phyloP scores from a whole-genome alignment of 1,284 basidiomycete genomes.

The Tausonia pullulans region DNA sequence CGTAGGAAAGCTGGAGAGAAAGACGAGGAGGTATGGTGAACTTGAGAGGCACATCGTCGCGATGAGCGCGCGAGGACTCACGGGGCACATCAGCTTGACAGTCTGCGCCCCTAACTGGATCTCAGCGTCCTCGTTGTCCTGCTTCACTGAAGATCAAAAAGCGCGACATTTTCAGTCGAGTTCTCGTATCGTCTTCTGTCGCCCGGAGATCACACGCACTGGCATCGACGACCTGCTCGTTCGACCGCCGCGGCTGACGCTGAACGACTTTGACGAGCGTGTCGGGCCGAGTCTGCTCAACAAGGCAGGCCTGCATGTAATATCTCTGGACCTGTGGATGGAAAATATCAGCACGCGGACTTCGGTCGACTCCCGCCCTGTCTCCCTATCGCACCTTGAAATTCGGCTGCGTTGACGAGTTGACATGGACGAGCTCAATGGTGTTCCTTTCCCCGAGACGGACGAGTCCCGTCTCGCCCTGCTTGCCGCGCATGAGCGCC shows the following conservation, averaged over 20 bases:
- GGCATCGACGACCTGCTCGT: slow-evolving; percentile 50
- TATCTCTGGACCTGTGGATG: slow-evolving; percentile 50
- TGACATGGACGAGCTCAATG: slow-evolving; percentile 80
- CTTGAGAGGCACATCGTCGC: too few relatives aligned
- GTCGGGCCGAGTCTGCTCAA: slow-evolving; percentile 57
- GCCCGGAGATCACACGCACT: slow-evolving; percentile 20
- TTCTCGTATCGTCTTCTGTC: too few relatives aligned
- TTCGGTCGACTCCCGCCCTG: neutral
- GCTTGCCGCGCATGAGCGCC: slow-evolving; percentile 52
- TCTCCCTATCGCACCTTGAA: slow-evolving; percentile 23
- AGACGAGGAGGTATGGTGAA: neutral
- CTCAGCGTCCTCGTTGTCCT: slow-evolving; percentile 57
- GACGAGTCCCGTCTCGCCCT: slow-evolving; percentile 29
- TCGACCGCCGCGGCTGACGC: slow-evolving; percentile 51
- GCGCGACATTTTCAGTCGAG: too few relatives aligned
- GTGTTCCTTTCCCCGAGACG: slow-evolving; percentile 48
- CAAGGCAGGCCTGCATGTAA: slow-evolving; percentile 69
- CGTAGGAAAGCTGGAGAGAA: slow-evolving; percentile 61
- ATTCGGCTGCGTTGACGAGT: slow-evolving; percentile 35
- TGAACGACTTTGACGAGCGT: slow-evolving; percentile 56
- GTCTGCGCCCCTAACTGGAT: slow-evolving; percentile 75
- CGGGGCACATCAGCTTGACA: slow-evolving; percentile 84
- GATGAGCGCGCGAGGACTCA: slow-evolving; percentile 38
- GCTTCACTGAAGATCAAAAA: slow-evolving; percentile 46
- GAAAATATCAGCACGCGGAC: neutral